phyloP scores from a whole-genome alignment of 1,284 basidiomycete genomes.

The Inonotus obliquus region DNA sequence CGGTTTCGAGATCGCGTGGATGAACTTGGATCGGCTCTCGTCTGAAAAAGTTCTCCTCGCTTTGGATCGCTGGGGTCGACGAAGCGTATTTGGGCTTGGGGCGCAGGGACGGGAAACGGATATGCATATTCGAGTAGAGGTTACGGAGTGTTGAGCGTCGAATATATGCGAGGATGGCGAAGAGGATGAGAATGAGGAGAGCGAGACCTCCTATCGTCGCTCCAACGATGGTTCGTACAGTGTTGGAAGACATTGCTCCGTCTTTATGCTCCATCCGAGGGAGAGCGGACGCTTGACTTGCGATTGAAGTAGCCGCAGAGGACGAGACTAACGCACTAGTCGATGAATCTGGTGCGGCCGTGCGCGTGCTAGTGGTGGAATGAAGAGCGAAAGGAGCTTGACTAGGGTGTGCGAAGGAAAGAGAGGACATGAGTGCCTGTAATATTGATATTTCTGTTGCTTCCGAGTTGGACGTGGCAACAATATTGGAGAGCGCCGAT shows the following conservation, averaged over 20 bases:
- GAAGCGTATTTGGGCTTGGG: background rate
- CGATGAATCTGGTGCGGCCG: background rate
- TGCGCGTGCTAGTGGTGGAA: background rate
- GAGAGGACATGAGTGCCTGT: too few relatives aligned
- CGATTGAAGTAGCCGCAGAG: background rate
- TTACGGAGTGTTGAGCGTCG: background rate
- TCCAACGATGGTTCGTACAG: background rate
- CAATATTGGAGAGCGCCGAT: too few relatives aligned
- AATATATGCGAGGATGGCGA: background rate
- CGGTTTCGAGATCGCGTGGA: background rate
- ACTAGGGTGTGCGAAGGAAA: background rate
- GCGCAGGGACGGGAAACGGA: background rate
- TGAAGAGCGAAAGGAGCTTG: background rate
- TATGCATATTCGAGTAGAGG: background rate
- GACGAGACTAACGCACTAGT: background rate
- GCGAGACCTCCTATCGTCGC: background rate
- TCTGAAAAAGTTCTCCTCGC: background rate
- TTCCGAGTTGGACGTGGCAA: too few relatives aligned
- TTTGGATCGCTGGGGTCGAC: background rate
- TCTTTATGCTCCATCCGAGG: background rate
- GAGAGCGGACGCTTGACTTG: background rate
- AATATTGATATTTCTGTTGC: too few relatives aligned
- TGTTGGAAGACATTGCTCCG: background rate
- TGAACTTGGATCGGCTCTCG: background rate
- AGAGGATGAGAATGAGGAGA: background rate